phyloP scores from a whole-genome alignment of 2,329 filamentous ascomycete genomes.

The Eurotiales sp. region DNA sequence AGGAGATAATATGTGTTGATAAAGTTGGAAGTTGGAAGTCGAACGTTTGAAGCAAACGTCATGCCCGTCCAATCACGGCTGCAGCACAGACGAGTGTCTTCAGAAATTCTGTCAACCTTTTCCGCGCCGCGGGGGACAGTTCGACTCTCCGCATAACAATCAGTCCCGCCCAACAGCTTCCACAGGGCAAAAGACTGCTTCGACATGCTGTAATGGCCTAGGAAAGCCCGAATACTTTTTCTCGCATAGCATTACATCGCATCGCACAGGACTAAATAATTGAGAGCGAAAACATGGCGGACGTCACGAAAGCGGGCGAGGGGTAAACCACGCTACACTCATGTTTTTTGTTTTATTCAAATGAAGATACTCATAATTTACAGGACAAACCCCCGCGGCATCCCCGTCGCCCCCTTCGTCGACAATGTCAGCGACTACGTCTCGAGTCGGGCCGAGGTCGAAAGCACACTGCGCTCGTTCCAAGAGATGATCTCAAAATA shows the following conservation, averaged over 20 bases:
- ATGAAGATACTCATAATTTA: not conserved
- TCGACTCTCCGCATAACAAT: too few relatives aligned
- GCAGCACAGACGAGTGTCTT: not conserved
- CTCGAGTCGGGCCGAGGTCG: slow-evolving; percentile 42
- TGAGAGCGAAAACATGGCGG: slow-evolving; percentile 18
- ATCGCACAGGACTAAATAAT: too few relatives aligned
- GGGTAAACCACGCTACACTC: slow-evolving; percentile 14
- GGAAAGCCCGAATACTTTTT: too few relatives aligned
- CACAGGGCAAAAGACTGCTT: too few relatives aligned
- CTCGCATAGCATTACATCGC: too few relatives aligned
- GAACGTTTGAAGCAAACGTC: slow-evolving; percentile 13
- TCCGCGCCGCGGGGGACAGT: not conserved
- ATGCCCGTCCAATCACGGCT: not conserved
- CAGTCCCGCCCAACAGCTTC: too few relatives aligned
- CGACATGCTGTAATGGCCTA: too few relatives aligned
- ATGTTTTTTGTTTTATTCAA: too few relatives aligned
- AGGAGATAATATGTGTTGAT: not conserved
- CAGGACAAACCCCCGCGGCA: slow-evolving; percentile 41
- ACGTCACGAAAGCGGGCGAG: slow-evolving; percentile 20
- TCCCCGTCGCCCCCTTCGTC: slow-evolving; percentile 46
- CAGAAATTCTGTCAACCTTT: not conserved
- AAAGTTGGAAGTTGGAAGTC: slow-evolving; percentile 9
- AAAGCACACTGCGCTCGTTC: slow-evolving; percentile 44
- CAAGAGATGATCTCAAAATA: slow-evolving; percentile 73
- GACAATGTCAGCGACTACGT: slow-evolving; percentile 47